Evolutionary conservation across 192 early-diverging fungal genomes (phyloP), one percentile per base, ranked within the genome.

Genomic region (Dissophora ornata): DNA sequence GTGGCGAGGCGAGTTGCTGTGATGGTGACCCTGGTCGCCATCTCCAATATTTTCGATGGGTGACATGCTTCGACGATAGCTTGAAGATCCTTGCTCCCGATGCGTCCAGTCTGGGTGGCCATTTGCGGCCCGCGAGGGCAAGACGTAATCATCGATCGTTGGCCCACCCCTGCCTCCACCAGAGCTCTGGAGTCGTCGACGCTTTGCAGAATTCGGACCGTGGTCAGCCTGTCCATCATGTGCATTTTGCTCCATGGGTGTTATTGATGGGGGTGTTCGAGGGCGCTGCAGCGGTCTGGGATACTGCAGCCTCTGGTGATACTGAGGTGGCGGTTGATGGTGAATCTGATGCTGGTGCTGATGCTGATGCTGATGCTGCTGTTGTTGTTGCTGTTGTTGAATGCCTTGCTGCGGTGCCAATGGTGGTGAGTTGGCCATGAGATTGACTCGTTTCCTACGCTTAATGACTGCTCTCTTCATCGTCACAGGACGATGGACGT

Each of bases 391-490:
- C 13, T 50, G 70, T 3, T 50, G 58, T 12, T 50, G 46, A 26
- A 52, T 51, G 5, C n/a, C 53, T 9, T 38, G 59, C 4, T 80
- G 69, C 2, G 64, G 50, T 11, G 62, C 51, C 30, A 62, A 36
- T 1, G 71, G 67, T 15, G 71, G 71, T 8, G 79, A 75, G 47
- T 55, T 69, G 0, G 81, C 57, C 51, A 70, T 64, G 32, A 62
- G 28, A 10, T 81, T 79, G 26, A 88, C 84, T 30, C 92, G 84
- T 33, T 90, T 90, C 41, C 92, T 80, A 22, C 93, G 87, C 69
- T 91, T 93, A 60, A 94, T 93, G 13, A 91, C 85, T 3, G 84
- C 73, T 32, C 89, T 78, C 73, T 91, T 92, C 92, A 94, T 91
- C 16, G 86, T 89, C 2, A 92, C 84, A 24, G 96, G 96, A 26